Evolutionary conservation across 176 grass and related monocot genomes (phyloP).

Genomic region (Typha latifolia): DNA sequence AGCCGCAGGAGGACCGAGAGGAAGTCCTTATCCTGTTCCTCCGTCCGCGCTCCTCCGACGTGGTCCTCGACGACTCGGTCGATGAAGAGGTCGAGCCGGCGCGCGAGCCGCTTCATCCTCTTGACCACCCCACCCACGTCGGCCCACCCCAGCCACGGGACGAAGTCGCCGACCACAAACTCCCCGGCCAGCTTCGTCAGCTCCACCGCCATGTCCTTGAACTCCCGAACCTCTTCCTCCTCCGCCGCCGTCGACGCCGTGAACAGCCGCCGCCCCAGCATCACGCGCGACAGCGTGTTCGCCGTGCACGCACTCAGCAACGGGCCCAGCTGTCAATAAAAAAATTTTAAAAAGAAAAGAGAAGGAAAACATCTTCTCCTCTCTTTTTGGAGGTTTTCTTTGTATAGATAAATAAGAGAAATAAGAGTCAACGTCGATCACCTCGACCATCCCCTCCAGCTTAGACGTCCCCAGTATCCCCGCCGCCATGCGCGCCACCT

Average conservation of each 20-base stretch:
- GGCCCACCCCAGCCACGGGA: conserved; percentile 1
- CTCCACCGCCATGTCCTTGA: conserved; percentile 12
- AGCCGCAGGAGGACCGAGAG: not conserved
- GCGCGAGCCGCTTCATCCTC: not conserved
- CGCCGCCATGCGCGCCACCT: not conserved
- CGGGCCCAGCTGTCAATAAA: too few species aligned
- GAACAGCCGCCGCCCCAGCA: conserved; percentile 3
- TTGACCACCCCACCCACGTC: not conserved
- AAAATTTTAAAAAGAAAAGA: too few species aligned
- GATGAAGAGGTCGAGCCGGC: not conserved
- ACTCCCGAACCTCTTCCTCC: not conserved
- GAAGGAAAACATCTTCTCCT: too few species aligned
- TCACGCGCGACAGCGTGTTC: not conserved
- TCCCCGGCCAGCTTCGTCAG: conserved; percentile 1
- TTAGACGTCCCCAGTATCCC: too few species aligned
- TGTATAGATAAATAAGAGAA: too few species aligned
- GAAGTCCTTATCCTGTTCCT: not conserved
- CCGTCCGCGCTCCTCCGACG: not conserved
- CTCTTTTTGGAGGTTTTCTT: too few species aligned
- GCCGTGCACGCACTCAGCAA: not conserved
- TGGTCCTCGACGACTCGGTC: not conserved
- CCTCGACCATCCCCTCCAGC: too few species aligned
- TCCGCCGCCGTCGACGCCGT: not conserved
- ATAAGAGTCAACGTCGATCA: too few species aligned
- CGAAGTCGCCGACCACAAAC: conserved; percentile 7